Evolutionary conservation across 2,329 filamentous ascomycete genomes (phyloP), one percentile per base, ranked within the genome.

Genomic region (Coccinonectria pachysandricola): DNA sequence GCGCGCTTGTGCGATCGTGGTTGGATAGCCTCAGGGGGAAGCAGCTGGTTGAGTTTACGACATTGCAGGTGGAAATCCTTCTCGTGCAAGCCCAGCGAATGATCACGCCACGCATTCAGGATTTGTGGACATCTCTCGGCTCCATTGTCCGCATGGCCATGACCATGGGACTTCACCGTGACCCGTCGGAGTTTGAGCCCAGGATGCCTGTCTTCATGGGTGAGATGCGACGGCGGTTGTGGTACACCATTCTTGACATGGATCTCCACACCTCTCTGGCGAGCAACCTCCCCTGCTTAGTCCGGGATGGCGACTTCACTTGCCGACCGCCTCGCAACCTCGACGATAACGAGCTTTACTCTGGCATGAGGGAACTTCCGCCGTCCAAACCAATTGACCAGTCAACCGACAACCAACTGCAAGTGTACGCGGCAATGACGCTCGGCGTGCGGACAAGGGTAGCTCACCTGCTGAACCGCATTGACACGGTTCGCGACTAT

Each of bases 151-250:
- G 68, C 10, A 65, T 68, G 54, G 68, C 66, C 15, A 72, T 72
- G 67, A 65, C 62, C 3, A 71, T 73, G 66, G 68, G 68, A 3
- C 51, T 73, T 23, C 68, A 73, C 37, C 59, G 68, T 4, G 68
- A 73, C 27, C 66, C 68, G 3, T 62, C 62, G 9, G 68, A 73
- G 36, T 70, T 65, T 29, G 54, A 59, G 14, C 52, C 56, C 4
- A 57, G 61, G 15, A 61, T 72, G 26, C 53, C 57, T 5, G 54
- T 64, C 0, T 72, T 69, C 38, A 55, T 62, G 22, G 61, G 60
- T n/a, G 68, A 73, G 45, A 56, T 64, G 34, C 53, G 68, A 17
- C 57, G 68, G n/a, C 58, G 64, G 32, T 43, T 73, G 13, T 73
- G 68, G 68, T 70, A 60, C 26, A 68, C 66, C 4, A 63, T 73